phyloP scores from a whole-genome alignment of 2,329 filamentous ascomycete genomes.

The Colletotrichum endophyticum region DNA sequence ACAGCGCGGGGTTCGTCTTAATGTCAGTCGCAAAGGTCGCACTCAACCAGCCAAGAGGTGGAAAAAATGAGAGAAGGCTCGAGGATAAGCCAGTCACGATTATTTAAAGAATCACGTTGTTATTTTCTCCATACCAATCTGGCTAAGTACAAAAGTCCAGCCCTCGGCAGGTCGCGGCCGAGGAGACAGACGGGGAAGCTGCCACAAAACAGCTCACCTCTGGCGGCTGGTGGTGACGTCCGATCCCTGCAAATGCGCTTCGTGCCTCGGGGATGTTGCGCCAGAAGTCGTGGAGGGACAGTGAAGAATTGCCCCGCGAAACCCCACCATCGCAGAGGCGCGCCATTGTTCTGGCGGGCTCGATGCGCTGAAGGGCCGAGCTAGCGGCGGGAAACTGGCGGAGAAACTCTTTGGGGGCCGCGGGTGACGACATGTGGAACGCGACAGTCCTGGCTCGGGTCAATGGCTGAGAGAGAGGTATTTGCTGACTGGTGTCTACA shows the following conservation, averaged over 20 bases:
- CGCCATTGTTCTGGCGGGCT: background rate
- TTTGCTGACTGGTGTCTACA: background rate
- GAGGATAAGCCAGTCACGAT: background rate
- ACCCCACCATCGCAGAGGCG: constrained; percentile 13
- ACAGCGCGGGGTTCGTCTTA: background rate
- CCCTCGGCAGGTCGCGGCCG: constrained; percentile 8
- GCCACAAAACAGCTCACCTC: constrained; percentile 18
- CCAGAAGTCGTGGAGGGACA: background rate
- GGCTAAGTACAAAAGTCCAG: background rate
- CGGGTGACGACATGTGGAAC: background rate
- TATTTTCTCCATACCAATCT: background rate
- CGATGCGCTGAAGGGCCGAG: background rate
- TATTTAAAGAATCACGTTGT: constrained; percentile 7
- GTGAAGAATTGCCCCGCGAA: constrained; percentile 14
- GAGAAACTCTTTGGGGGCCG: background rate
- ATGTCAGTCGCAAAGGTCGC: background rate
- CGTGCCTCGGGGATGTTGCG: background rate
- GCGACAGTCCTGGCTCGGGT: background rate
- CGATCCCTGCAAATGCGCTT: constrained; percentile 2
- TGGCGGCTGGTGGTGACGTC: constrained; percentile 1
- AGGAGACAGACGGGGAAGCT: constrained; percentile 7
- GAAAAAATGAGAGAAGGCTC: background rate
- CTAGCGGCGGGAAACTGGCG: constrained; percentile 11
- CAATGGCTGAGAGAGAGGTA: background rate
- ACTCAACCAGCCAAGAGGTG: background rate